Percentiles rank a stretch among this genome's conserved stretches.
phyloP scores from a whole-genome alignment of 805 yeast species.

The Candida chauliodis region DNA sequence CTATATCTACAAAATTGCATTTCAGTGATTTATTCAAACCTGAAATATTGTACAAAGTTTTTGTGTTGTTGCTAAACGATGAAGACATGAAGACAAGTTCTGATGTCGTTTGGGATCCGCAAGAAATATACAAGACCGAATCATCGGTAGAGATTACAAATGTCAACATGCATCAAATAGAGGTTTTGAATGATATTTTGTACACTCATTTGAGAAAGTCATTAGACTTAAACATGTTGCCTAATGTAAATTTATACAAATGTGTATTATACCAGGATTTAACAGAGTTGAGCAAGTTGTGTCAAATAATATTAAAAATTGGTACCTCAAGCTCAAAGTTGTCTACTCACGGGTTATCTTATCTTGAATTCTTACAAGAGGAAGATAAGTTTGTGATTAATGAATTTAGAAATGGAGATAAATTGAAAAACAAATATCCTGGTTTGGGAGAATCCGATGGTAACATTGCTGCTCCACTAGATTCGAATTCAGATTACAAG shows the following conservation, averaged over 20 bases:
- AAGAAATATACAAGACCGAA: constrained; percentile 6
- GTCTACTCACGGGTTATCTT: constrained; percentile 18
- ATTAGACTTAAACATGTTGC: constrained; percentile 4
- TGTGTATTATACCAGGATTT: constrained; percentile 14
- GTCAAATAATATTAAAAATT: constrained; percentile 16
- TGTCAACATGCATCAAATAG: constrained; percentile 3
- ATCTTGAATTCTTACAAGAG: constrained; percentile 16
- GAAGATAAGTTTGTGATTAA: constrained; percentile 10
- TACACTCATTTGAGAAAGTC: constrained; percentile 9
- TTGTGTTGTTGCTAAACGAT: constrained; percentile 13
- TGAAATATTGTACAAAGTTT: constrained; percentile 11
- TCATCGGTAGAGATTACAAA: neutral
- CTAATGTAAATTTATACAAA: constrained; percentile 12
- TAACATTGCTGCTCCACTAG: neutral
- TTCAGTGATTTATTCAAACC: constrained; percentile 15
- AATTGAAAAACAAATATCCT: constrained; percentile 2
- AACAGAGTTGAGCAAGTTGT: constrained; percentile 13
- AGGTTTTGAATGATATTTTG: constrained; percentile 5
- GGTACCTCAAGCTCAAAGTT: constrained; percentile 20
- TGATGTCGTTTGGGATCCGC: constrained; percentile 1
- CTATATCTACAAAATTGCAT: constrained; percentile 9
- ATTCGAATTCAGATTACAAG: constrained; percentile 3
- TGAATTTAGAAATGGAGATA: constrained; percentile 1
- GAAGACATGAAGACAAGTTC: constrained; percentile 13
- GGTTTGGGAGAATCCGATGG: neutral